phyloP scores from a whole-genome alignment of 805 yeast species.

The Candida sonorensis region DNA sequence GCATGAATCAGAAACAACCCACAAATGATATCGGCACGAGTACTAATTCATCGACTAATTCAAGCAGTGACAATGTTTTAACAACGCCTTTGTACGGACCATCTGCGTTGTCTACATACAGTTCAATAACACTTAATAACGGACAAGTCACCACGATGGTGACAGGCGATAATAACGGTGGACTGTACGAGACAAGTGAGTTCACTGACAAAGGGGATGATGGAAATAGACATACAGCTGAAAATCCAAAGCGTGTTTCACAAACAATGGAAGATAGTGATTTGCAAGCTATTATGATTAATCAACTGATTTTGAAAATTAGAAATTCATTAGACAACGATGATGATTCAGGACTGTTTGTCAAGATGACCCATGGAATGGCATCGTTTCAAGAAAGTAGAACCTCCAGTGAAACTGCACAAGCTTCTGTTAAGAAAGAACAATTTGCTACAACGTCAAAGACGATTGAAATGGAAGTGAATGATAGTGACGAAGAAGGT shows the following conservation, averaged over 20 bases:
- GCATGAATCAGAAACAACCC: not conserved
- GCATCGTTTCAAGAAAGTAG: no score
- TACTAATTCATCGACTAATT: no score
- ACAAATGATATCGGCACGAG: no score
- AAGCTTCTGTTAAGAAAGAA: no score
- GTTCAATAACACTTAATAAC: constrained; percentile 5
- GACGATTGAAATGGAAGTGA: no score
- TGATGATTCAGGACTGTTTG: not conserved
- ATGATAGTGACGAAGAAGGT: constrained; percentile 12
- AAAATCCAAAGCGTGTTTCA: no score
- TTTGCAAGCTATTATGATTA: not conserved
- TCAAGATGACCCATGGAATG: no score
- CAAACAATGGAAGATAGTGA: not conserved
- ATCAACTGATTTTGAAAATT: not conserved
- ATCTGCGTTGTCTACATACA: constrained; percentile 1
- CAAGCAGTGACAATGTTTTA: no score
- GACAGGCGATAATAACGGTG: constrained; percentile 8
- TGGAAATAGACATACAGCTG: no score
- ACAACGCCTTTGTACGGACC: constrained; percentile 1
- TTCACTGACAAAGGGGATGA: no score
- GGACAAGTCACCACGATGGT: constrained; percentile 4
- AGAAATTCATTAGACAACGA: not conserved
- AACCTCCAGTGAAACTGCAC: not conserved
- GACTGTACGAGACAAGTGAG: not conserved
- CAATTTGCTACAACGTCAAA: not conserved